These are phyloP conservation scores for Puccinia sorghi DNA, from an alignment of 1,284 basidiomycete species.

Conservation along the genomic window DNA sequence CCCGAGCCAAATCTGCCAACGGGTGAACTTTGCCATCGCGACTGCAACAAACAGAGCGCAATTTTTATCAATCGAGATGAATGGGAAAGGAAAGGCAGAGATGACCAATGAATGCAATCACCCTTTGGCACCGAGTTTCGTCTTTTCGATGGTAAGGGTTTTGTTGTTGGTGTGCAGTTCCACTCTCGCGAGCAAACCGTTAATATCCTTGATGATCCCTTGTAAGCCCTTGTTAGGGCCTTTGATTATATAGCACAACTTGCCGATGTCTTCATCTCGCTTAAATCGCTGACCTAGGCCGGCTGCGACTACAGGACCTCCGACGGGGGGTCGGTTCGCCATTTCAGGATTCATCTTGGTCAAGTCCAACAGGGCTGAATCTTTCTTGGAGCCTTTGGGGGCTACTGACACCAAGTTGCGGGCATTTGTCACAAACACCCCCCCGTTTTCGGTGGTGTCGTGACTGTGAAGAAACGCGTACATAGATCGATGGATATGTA, in stretches of 20 bases:
- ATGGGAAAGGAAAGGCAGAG: not conserved
- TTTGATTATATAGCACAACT: conserved; percentile 76
- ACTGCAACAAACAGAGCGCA: conserved; percentile 21
- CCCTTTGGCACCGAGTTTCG: conserved; percentile 75
- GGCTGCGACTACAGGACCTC: conserved; percentile 67
- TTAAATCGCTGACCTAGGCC: conserved; percentile 78
- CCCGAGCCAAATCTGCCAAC: conserved; percentile 60
- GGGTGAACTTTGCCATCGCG: conserved; percentile 61
- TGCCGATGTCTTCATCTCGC: conserved; percentile 79
- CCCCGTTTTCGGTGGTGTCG: conserved; percentile 84
- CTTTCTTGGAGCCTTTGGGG: conserved; percentile 71
- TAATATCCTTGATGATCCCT: conserved; percentile 93
- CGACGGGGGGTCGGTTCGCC: conserved; percentile 52
- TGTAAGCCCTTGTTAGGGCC: conserved; percentile 88
- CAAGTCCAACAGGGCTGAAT: conserved; percentile 66
- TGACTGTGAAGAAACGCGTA: conserved; percentile 93
- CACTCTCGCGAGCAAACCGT: conserved; percentile 81
- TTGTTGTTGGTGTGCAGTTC: conserved; percentile 90
- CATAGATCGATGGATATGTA: conserved; percentile 93
- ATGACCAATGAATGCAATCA: conserved; percentile 60
- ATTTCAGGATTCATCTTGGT: conserved; percentile 93
- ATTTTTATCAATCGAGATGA: not conserved
- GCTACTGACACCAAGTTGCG: conserved; percentile 77
- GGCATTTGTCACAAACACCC: conserved; percentile 84
- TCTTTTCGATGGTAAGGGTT: conserved; percentile 80